phyloP scores from a whole-genome alignment of 192 early-diverging fungal species.

The Backusella circina region DNA sequence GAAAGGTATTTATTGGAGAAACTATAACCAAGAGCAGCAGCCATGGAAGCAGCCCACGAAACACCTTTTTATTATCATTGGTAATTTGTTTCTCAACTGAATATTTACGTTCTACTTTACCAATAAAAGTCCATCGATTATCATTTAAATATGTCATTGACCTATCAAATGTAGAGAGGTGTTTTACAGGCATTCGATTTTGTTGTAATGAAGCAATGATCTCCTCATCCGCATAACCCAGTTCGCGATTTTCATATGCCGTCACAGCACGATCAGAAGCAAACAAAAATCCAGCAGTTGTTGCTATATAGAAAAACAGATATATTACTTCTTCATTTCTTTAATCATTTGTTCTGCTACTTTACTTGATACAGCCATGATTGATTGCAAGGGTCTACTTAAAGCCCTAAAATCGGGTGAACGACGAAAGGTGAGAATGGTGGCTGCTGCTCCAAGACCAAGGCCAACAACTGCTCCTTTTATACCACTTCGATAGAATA shows the following conservation, averaged over 20 bases:
- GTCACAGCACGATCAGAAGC: slow-evolving; percentile 29
- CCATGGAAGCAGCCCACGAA: slow-evolving; percentile 38
- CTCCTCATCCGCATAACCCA: slow-evolving; percentile 35
- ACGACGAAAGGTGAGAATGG: slow-evolving; percentile 26
- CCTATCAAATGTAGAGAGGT: slow-evolving; percentile 11
- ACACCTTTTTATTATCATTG: slow-evolving; percentile 12
- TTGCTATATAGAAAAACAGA: slow-evolving; percentile 14
- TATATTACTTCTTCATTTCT: neutral
- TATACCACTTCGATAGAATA: slow-evolving; percentile 23
- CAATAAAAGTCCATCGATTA: slow-evolving; percentile 39
- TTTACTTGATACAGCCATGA: slow-evolving; percentile 33
- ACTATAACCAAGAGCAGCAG: slow-evolving; percentile 34
- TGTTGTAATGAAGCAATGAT: neutral
- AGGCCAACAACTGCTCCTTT: slow-evolving; percentile 38
- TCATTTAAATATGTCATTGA: slow-evolving; percentile 27
- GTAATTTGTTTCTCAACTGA: neutral
- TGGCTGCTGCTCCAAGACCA: slow-evolving; percentile 32
- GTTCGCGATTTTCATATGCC: slow-evolving; percentile 28
- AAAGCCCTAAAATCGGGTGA: slow-evolving; percentile 30
- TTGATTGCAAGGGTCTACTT: slow-evolving; percentile 31
- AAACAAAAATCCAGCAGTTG: slow-evolving; percentile 34
- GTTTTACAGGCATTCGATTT: neutral
- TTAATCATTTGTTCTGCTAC: neutral
- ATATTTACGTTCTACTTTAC: neutral
- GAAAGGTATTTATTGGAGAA: slow-evolving; percentile 46